phyloP scores from a whole-genome alignment of 352 stramenopile species.

The Phytophthora palmivora region DNA sequence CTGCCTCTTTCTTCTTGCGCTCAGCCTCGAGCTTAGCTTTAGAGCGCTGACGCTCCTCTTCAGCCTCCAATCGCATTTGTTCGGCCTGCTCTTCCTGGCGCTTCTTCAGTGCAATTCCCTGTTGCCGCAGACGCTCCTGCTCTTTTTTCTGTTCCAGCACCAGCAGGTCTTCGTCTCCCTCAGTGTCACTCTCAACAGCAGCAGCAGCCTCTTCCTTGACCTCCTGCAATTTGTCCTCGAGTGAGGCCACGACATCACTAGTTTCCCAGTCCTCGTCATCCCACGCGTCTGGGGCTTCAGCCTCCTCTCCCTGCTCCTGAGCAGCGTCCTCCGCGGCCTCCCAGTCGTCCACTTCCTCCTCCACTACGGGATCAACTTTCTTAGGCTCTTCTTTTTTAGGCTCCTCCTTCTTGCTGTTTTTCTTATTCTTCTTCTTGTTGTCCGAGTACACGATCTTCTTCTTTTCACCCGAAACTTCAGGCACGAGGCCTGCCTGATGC shows the following conservation, averaged over 20 bases:
- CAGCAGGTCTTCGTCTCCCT: constrained; percentile 95
- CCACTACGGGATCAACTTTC: constrained; percentile 41
- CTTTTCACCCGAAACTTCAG: constrained; percentile 76
- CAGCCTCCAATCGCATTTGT: constrained; percentile 64
- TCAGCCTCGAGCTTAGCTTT: constrained; percentile 88
- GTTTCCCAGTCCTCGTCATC: constrained; percentile 88
- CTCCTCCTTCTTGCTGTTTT: constrained; percentile 43
- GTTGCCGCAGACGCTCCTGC: constrained; percentile 89
- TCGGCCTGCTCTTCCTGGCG: constrained; percentile 90
- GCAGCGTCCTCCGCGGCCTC: constrained; percentile 59
- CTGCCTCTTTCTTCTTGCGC: constrained; percentile 83
- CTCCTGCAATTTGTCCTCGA: constrained; percentile 81
- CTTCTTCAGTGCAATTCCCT: constrained; percentile 96
- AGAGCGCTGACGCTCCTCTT: constrained; percentile 75
- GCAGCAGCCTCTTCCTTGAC: constrained; percentile 46
- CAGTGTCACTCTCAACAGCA: constrained; percentile 52
- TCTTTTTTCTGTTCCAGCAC: constrained; percentile 95
- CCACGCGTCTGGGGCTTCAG: constrained; percentile 78
- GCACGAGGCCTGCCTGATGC: constrained; percentile 91
- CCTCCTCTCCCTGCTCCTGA: constrained; percentile 52
- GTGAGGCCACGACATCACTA: constrained; percentile 75
- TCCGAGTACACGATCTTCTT: constrained; percentile 93
- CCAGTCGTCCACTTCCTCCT: constrained; percentile 78
- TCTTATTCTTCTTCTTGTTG: constrained; percentile 88
- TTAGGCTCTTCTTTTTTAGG: constrained; percentile 41